phyloP scores from a whole-genome alignment of 176 grass and related monocot genomes.

The Hyparrhenia diplandra region DNA sequence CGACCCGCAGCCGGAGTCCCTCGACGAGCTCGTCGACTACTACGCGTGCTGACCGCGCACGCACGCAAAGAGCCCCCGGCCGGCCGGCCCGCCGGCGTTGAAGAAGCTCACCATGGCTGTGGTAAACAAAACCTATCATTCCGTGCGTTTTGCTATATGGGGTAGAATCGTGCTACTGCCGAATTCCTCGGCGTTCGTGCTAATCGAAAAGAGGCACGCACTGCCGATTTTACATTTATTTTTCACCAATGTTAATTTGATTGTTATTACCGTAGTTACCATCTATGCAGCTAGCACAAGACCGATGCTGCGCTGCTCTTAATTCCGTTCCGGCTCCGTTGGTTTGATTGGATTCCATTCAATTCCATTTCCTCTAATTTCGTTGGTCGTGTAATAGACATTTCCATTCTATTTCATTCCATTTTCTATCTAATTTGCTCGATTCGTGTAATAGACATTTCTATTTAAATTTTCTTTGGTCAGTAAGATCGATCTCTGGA shows the following conservation, averaged over 20 bases:
- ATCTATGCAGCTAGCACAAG: background rate
- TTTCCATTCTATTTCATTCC: background rate
- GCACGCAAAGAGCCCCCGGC: background rate
- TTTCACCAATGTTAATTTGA: background rate
- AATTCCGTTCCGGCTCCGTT: background rate
- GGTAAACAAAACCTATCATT: background rate
- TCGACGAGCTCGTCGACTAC: constrained; percentile 44
- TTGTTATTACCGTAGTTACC: background rate
- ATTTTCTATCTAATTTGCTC: too few relatives aligned
- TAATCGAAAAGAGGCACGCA: background rate
- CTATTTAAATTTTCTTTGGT: background rate
- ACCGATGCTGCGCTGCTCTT: background rate
- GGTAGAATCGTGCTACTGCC: background rate
- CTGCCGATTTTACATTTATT: background rate
- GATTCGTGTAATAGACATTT: background rate
- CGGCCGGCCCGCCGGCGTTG: background rate
- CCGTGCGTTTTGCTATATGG: background rate
- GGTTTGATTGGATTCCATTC: background rate
- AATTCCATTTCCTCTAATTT: too few relatives aligned
- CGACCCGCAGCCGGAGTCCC: background rate
- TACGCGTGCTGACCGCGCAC: constrained; percentile 48
- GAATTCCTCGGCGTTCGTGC: background rate
- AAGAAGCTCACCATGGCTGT: background rate
- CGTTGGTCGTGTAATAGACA: too few relatives aligned
- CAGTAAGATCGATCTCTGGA: background rate